These are phyloP conservation scores for Lepiota venenata DNA, from an alignment of 768 basidiomycete species.

Conservation along the genomic window DNA sequence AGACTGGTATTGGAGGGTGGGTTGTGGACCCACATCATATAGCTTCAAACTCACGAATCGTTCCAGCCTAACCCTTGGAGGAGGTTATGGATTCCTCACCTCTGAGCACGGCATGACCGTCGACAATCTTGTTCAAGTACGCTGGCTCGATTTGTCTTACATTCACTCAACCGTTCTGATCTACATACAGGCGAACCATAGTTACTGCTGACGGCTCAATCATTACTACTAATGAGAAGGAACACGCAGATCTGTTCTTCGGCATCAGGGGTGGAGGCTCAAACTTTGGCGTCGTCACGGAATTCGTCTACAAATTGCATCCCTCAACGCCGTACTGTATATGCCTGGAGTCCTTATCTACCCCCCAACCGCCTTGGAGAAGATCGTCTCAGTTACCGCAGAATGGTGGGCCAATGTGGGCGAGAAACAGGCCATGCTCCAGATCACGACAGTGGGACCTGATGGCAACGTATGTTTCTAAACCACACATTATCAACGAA, in stretches of 20 bases:
- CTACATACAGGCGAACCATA: slow-evolving; percentile 34
- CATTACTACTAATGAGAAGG: slow-evolving; percentile 30
- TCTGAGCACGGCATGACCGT: slow-evolving; percentile 40
- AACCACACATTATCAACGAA: no score
- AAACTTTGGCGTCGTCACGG: slow-evolving; percentile 57
- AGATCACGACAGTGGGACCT: no score
- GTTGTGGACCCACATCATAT: slow-evolving; percentile 4
- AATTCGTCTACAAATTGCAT: slow-evolving; percentile 47
- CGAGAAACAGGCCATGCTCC: slow-evolving; percentile 37
- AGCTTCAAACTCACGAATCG: no score
- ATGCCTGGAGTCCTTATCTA: slow-evolving; percentile 39
- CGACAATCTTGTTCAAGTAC: slow-evolving; percentile 43
- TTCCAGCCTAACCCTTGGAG: slow-evolving; percentile 40
- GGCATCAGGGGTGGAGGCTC: slow-evolving; percentile 50
- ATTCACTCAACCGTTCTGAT: not conserved
- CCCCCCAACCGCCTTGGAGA: slow-evolving; percentile 24
- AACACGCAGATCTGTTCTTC: slow-evolving; percentile 48
- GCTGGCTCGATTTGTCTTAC: not conserved
- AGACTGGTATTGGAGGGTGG: slow-evolving; percentile 49
- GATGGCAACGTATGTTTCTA: no score
- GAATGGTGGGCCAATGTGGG: slow-evolving; percentile 36
- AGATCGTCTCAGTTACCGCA: slow-evolving; percentile 26
- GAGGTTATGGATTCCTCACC: slow-evolving; percentile 53
- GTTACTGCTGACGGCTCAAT: slow-evolving; percentile 43
- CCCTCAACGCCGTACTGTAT: slow-evolving; percentile 49